Base-by-base conservation (phyloP, 73 alveolate genomes). In the Durusdinium trenchii region DNA sequence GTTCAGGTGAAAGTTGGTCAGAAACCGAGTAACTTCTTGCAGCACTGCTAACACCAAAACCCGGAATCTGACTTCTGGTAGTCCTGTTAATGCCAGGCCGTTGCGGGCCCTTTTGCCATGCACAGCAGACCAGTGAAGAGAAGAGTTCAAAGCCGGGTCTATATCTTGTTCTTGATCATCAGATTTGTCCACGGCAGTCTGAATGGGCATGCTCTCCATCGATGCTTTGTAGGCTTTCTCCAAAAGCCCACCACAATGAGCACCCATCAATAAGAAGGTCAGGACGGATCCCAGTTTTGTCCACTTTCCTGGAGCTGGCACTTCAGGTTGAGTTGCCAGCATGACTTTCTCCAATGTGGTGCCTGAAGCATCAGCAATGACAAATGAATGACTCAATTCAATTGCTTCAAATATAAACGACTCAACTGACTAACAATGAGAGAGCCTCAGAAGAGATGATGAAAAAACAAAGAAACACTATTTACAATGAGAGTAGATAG, bases 271-370 rank as follows among this genome's bases (percentile, higher is more conserved):
- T 10, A 78, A 61, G 62, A 78, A 78, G 23, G 62, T 12, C 87
- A 78, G 46, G 10, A 45, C 61, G 3, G 87, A 78, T 36, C 87
- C 87, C 61, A 78, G n/a, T 26, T 78, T 78, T 43, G 87, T 78
- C 87, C 87, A 78, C 46, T 78, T 78, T 26, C 87, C 87, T 1
- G 87, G 87, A 10, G 87, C 87, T 20, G 87, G 87, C 26, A 78
- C 61, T 45, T 78, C 87, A 4, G 87, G 87, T 26, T 78, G 87
- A 46, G 62, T 20, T 9, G 47, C 54, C 87, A 78, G 26, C 40
- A 42, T 36, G 16, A 78, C 40, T 26, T 78, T 45, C 62, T 78
- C 87, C 23, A 78, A 43, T 43, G 87, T 26, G 12, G 87, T 18
- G 43, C 87, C 87, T 78, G 62, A 36, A n/a, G n/a, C n/a, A n/a